phyloP scores from a whole-genome alignment of 2,329 filamentous ascomycete genomes.

The Colletotrichum graminicola region DNA sequence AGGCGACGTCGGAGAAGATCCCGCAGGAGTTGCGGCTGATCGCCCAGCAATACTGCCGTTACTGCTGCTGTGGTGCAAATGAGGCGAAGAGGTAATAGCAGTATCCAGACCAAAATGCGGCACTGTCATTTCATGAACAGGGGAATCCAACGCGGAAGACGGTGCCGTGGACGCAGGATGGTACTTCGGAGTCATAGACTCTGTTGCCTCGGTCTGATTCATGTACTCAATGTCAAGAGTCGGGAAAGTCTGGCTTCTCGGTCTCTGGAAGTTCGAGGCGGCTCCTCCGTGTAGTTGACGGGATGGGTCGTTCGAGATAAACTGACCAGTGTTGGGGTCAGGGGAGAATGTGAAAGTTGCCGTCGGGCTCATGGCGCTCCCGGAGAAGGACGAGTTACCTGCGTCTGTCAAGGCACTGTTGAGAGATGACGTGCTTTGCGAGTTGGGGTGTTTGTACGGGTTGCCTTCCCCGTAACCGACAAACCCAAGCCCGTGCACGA shows the following conservation, averaged over 20 bases:
- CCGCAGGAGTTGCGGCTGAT: slow-evolving; percentile 57
- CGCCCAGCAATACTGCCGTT: slow-evolving; percentile 58
- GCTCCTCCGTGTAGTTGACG: slow-evolving; percentile 52
- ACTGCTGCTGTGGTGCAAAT: slow-evolving; percentile 65
- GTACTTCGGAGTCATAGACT: slow-evolving; percentile 65
- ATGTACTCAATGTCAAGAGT: slow-evolving; percentile 73
- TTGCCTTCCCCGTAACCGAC: slow-evolving; percentile 68
- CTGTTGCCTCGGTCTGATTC: slow-evolving; percentile 57
- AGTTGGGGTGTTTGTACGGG: slow-evolving; percentile 72
- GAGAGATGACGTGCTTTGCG: slow-evolving; percentile 75
- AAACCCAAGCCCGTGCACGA: slow-evolving; percentile 70
- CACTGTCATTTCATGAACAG: slow-evolving; percentile 59
- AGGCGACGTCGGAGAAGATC: slow-evolving; percentile 73
- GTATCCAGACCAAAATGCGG: slow-evolving; percentile 60
- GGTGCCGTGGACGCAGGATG: slow-evolving; percentile 61
- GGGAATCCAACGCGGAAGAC: slow-evolving; percentile 65
- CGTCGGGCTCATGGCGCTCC: slow-evolving; percentile 78
- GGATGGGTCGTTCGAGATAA: slow-evolving; percentile 59
- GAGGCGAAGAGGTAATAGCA: slow-evolving; percentile 53
- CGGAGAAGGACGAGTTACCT: slow-evolving; percentile 75
- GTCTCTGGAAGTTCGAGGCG: slow-evolving; percentile 73
- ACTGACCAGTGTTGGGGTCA: slow-evolving; percentile 76
- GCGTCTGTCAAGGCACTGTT: slow-evolving; percentile 76
- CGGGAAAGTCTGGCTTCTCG: slow-evolving; percentile 90
- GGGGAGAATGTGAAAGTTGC: slow-evolving; percentile 82